A percentile compares a stretch with the other conserved stretches of the same genome.
phyloP scores from a whole-genome alignment of 352 stramenopile species.

The Elongisporangium undulatum region DNA sequence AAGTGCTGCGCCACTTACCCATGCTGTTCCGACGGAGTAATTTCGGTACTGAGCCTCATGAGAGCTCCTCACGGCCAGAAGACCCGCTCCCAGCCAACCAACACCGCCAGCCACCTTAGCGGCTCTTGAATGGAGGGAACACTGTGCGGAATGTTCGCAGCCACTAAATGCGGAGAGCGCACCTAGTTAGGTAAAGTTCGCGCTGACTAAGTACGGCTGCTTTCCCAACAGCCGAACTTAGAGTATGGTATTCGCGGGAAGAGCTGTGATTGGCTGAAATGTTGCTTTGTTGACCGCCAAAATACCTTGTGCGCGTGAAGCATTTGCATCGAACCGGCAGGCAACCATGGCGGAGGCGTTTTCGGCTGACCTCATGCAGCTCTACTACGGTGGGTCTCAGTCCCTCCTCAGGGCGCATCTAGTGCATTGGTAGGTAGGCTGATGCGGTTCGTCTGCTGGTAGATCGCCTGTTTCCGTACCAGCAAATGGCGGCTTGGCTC shows the following conservation, averaged over 20 bases:
- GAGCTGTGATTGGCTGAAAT: constrained; percentile 25
- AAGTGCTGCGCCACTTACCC: constrained; percentile 58
- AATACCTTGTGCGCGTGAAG: neutral
- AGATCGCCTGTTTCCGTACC: constrained; percentile 86
- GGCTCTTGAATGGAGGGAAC: neutral
- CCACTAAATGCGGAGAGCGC: neutral
- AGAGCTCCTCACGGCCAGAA: constrained; percentile 5
- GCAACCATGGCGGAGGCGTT: constrained; percentile 68
- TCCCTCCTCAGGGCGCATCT: neutral
- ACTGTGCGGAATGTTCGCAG: neutral
- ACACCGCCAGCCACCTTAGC: neutral
- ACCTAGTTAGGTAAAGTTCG: neutral
- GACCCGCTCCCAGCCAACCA: constrained; percentile 37
- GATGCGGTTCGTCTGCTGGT: neutral
- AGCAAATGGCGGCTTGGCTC: constrained; percentile 82
- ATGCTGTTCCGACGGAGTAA: constrained; percentile 82
- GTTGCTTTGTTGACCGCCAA: constrained; percentile 9
- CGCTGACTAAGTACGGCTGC: neutral
- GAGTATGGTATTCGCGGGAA: constrained; percentile 18
- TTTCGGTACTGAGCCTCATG: constrained; percentile 52
- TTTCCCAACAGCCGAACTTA: constrained; percentile 7
- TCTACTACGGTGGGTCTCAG: constrained; percentile 75
- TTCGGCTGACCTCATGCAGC: constrained; percentile 77
- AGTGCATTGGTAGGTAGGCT: neutral
- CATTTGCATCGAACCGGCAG: neutral